Evolutionary conservation across 257 asterid genomes (phyloP), one percentile per base, ranked within the genome.

Genomic region (Striga asiatica): DNA sequence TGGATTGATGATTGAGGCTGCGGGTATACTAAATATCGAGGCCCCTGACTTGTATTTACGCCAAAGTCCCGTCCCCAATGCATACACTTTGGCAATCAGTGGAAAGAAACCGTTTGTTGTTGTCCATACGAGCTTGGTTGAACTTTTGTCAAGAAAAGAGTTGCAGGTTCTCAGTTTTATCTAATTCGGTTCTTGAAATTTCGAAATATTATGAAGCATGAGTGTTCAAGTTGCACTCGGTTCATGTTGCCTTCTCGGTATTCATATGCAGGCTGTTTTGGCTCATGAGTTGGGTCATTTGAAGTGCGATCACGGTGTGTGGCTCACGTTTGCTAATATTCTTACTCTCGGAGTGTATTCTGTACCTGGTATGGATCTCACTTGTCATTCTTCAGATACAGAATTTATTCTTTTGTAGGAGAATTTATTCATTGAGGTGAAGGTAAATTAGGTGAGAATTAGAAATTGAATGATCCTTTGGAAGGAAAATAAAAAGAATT

Each of bases 221-320:
- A n/a, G n/a, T n/a, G n/a, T n/a, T n/a, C n/a, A n/a, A n/a, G n/a
- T n/a, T n/a, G n/a, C n/a, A n/a, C n/a, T n/a, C n/a, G n/a, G 24
- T 54, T 68, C 2, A 53, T 18, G 18, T 56, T 37, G 24, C 52
- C 5, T 56, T 46, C n/a, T n/a, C n/a, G n/a, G 6, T 34, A 20
- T 68, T 29, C 22, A 45, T 41, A 2, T 67, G n/a, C 75, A 89
- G 97, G 95, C 95, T 70, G 95, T 89, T 63, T 69, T 86, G 82
- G 98, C 98, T 62, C 98, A 89, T 59, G 96, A 86, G 73, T 74
- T 86, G 77, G 96, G 96, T 57, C 96, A 86, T 72, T 71, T 86
- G 70, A 85, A 89, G 81, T 89, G 97, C 61, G 97, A 83, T 69
- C 97, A 89, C 68, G 97, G 97, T 47, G 75, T 89, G 56, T 89